These are phyloP conservation scores for Aspergillus olivimuriae DNA, from an alignment of 495 filamentous ascomycete genomes.

Conservation along the genomic window DNA sequence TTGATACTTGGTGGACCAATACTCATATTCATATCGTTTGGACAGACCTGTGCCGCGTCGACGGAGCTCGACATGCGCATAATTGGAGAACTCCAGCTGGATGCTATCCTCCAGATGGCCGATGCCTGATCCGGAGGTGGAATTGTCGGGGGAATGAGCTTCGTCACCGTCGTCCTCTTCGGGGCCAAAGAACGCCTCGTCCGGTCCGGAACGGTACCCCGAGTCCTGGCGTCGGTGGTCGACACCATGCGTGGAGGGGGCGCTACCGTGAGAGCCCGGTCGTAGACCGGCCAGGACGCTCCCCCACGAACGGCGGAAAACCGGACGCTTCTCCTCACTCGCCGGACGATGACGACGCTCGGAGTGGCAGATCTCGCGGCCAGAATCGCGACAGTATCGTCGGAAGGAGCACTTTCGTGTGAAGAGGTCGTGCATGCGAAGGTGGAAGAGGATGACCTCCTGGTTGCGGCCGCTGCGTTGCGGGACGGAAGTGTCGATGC, in stretches of 20 bases:
- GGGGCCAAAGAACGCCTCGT: slow-evolving; percentile 43
- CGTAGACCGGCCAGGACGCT: slow-evolving; percentile 65
- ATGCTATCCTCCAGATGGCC: slow-evolving; percentile 66
- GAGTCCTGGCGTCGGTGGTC: slow-evolving; percentile 47
- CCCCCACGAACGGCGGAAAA: slow-evolving; percentile 65
- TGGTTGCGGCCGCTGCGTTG: slow-evolving; percentile 47
- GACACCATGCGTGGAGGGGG: slow-evolving; percentile 3
- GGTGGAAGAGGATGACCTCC: slow-evolving; percentile 82
- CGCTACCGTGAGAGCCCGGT: slow-evolving; percentile 45
- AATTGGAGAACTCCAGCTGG: slow-evolving; percentile 94
- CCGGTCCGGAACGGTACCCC: slow-evolving; percentile 49
- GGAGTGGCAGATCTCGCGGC: slow-evolving; percentile 87
- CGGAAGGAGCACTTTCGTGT: slow-evolving; percentile 84
- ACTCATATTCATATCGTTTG: slow-evolving; percentile 85
- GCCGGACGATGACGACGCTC: slow-evolving; percentile 61
- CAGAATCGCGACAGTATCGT: slow-evolving; percentile 87
- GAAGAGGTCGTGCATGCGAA: slow-evolving; percentile 90
- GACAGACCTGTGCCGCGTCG: slow-evolving; percentile 60
- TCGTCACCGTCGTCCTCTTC: slow-evolving; percentile 27
- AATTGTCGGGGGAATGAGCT: slow-evolving; percentile 13
- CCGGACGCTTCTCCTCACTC: slow-evolving; percentile 41
- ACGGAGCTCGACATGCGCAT: slow-evolving; percentile 82
- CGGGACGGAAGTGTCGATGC: slow-evolving; percentile 71
- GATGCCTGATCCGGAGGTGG: slow-evolving; percentile 30
- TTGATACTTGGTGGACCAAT: slow-evolving; percentile 80